A percentile compares a stretch with the other conserved stretches of the same genome.
Evolutionary conservation across 2,329 filamentous ascomycete genomes (phyloP).

Genomic region (Aspergillus sp.): DNA sequence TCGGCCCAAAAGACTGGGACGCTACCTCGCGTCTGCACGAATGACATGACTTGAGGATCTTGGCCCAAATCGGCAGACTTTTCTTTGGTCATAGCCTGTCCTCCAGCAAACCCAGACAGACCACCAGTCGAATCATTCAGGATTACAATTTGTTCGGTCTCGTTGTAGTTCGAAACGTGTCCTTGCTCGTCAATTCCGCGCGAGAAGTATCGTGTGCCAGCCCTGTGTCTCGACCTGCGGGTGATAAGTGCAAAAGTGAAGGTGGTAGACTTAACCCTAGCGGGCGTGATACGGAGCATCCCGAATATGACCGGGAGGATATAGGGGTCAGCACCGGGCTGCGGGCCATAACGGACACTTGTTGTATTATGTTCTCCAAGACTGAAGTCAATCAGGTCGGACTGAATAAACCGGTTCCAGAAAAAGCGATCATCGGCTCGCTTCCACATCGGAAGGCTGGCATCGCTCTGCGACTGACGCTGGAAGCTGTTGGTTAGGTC

Average conservation of each 20-base stretch:
- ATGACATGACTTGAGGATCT: slow-evolving; percentile 87
- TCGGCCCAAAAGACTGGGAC: slow-evolving; percentile 97
- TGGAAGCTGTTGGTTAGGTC: slow-evolving; percentile 98
- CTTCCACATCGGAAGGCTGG: slow-evolving; percentile 77
- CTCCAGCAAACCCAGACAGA: slow-evolving; percentile 76
- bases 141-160: slow-evolving; percentile 91
- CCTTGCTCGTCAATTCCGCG: slow-evolving; percentile 90
- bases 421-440: slow-evolving; percentile 96
- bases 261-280: slow-evolving; percentile 78
- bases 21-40: slow-evolving; percentile 94
- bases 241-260: slow-evolving; percentile 87
- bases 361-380: slow-evolving; percentile 53
- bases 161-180: slow-evolving; percentile 98
- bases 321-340: slow-evolving; percentile 80
- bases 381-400: slow-evolving; percentile 88
- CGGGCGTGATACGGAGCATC: slow-evolving; percentile 88
- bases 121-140: slow-evolving; percentile 78
- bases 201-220: slow-evolving; percentile 91
- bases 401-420: slow-evolving; percentile 93
- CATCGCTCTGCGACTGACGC: slow-evolving; percentile 77
- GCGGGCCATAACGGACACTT: slow-evolving; percentile 52
- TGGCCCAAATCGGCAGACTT: slow-evolving; percentile 62
- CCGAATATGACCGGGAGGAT: slow-evolving; percentile 96
- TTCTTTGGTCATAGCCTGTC: slow-evolving; percentile 72
- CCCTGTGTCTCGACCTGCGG: slow-evolving; percentile 80